Percentiles rank a stretch among this genome's conserved stretches.
These are phyloP conservation scores for Cyclocybe cylindracea DNA, from an alignment of 768 basidiomycete genomes.

Conservation along the genomic window DNA sequence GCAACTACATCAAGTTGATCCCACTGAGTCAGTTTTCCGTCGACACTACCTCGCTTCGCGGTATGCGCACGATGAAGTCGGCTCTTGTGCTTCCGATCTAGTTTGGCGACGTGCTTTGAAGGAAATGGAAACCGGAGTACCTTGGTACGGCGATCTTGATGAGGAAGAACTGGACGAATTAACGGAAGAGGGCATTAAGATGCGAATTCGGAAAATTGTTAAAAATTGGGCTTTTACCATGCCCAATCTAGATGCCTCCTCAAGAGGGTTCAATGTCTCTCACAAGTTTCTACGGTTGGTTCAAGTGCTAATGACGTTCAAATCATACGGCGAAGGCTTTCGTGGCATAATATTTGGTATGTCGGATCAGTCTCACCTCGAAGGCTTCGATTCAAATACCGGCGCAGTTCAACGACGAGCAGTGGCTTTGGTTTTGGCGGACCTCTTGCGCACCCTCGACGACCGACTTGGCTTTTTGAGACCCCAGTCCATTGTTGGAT, in stretches of 20 bases:
- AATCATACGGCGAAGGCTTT: slow-evolving; percentile 55
- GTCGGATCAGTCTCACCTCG: slow-evolving; percentile 13
- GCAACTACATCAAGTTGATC: slow-evolving; percentile 47
- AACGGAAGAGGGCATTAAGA: slow-evolving; percentile 20
- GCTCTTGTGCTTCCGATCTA: slow-evolving; percentile 68
- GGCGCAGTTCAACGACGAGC: slow-evolving; percentile 50
- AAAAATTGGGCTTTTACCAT: slow-evolving; percentile 65
- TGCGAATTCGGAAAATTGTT: slow-evolving; percentile 40
- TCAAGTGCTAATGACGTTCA: slow-evolving; percentile 57
- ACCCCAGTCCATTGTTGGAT: slow-evolving; percentile 47
- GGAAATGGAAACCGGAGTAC: slow-evolving; percentile 33
- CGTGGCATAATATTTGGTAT: slow-evolving; percentile 68
- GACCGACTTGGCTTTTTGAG: slow-evolving; percentile 56
- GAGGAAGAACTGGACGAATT: slow-evolving; percentile 24
- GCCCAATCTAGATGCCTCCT: slow-evolving; percentile 60
- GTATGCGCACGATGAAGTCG: slow-evolving; percentile 53
- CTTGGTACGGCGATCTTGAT: slow-evolving; percentile 38
- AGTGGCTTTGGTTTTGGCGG: slow-evolving; percentile 58
- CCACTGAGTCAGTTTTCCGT: slow-evolving; percentile 34
- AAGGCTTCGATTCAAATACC: slow-evolving; percentile 3
- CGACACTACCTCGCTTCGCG: slow-evolving; percentile 50
- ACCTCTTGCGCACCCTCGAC: slow-evolving; percentile 55
- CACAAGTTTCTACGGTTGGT: slow-evolving; percentile 66
- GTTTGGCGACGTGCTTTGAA: slow-evolving; percentile 62
- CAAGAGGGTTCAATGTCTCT: slow-evolving; percentile 65